Base-by-base conservation (phyloP, 192 early-diverging fungal genomes). In the Mortierella alpina region DNA sequence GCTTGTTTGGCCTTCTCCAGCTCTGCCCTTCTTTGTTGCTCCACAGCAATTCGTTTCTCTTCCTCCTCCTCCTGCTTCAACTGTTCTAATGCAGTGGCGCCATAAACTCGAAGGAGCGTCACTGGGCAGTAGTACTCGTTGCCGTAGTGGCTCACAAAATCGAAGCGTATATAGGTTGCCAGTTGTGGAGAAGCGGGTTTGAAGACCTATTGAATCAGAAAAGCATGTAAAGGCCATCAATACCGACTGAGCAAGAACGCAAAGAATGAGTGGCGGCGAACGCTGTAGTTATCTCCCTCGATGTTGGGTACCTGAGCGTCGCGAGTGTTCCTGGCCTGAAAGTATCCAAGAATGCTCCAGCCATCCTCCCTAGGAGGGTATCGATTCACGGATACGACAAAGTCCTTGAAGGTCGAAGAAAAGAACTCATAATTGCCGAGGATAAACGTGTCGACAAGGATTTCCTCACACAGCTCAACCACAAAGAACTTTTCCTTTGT, bases 351-450 rank as follows among this genome's bases (percentile, higher is more conserved):
- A 12, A 90, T 61, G 42, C 86, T 89, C 98, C 98, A 99, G 12
- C 86, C 87, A 49, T 88, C 85, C 42, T 92, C 82, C 60, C 86
- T 83, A 11, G 93, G 93, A 7, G 94, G 94, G 75, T 97, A 97
- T 41, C 87, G 70, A 52, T 94, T 89, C 47, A 94, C 91, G 58
- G 89, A 94, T 0, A 98, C 88, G 52, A 90, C 84, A 78, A 96
- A 91, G 49, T 98, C 92, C 70, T 94, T 94, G 75, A 97, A 97
- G 2, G 93, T 97, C 55, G 93, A 94, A 0, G 94, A 95, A 73
- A 99, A 99, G 76, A 97, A 97, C 83, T 99, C 98, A 72, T 93
- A 97, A 83, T 98, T 98, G 57, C 94, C 98, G 52, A 99, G 73
- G 15, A 93, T 89, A 60, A 99, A 74, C 2, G 94, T 90, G 80